Conservation (phyloP, 108 stramenopile species). For the Asterionellopsis glacialis region DNA sequence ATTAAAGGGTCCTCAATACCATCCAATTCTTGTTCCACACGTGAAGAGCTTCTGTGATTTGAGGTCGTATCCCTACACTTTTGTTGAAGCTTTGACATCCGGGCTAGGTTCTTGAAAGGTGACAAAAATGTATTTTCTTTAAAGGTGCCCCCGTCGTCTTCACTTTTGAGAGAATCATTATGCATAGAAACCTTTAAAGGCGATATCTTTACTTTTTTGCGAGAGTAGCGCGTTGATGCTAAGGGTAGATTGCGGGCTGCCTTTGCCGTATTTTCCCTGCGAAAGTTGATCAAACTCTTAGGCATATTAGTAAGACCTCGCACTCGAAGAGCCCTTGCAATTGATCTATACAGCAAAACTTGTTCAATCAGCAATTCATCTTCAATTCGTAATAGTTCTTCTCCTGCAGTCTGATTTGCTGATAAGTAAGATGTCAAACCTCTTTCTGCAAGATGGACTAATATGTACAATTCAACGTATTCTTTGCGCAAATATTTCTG, state of each 20-base stretch:
- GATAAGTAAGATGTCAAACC: neutral
- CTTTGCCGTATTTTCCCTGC: neutral
- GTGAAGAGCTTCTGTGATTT: too few species aligned
- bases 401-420: constrained; percentile 4
- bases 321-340: constrained; percentile 40
- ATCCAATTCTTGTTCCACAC: too few species aligned
- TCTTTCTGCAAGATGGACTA: constrained; percentile 16
- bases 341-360: constrained; percentile 57
- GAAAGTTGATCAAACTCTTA: constrained; percentile 17
- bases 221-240: too few species aligned
- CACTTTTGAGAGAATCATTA: too few species aligned
- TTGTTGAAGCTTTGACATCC: too few species aligned
- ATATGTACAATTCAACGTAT: constrained; percentile 60
- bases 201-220: too few species aligned
- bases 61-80: too few species aligned
- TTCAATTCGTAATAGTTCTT: constrained; percentile 43
- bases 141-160: too few species aligned
- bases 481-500: constrained; percentile 54
- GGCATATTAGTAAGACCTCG: constrained; percentile 31
- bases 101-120: too few species aligned
- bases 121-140: too few species aligned
- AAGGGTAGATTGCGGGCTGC: neutral
- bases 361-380: constrained; percentile 65
- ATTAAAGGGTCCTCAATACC: too few species aligned
- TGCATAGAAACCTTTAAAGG: too few species aligned